Evolutionary conservation across 495 filamentous ascomycete genomes (phyloP).

Genomic region (Daldinia caldariorum): DNA sequence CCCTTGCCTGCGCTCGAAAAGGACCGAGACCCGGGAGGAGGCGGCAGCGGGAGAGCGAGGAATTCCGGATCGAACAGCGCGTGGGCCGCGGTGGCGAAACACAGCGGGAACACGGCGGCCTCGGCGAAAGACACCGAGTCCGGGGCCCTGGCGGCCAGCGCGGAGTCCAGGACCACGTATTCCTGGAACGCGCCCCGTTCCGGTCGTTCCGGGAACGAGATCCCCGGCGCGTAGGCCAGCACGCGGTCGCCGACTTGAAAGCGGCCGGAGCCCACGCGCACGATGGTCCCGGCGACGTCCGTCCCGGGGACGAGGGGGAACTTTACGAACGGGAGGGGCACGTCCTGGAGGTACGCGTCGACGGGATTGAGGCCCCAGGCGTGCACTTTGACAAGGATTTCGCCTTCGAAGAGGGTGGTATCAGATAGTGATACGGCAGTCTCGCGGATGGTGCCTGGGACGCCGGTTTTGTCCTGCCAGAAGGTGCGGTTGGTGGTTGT

Average conservation of each 20-base stretch:
- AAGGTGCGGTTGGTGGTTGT: conserved; percentile 33
- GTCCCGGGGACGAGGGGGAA: conserved; percentile 60
- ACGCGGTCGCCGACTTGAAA: conserved; percentile 59
- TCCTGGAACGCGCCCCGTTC: conserved; percentile 48
- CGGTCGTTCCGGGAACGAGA: neutral
- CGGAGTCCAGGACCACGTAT: conserved; percentile 41
- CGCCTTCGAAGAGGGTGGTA: conserved; percentile 24
- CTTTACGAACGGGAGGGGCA: conserved; percentile 33
- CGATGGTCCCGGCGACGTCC: conserved; percentile 62
- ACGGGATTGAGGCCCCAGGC: conserved; percentile 52
- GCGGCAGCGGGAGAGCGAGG: conserved; percentile 46
- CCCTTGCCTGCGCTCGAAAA: no score
- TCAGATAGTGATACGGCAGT: conserved; percentile 21
- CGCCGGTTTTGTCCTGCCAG: conserved; percentile 44
- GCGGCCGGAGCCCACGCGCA: conserved; percentile 49
- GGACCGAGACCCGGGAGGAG: no score
- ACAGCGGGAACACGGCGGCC: conserved; percentile 60
- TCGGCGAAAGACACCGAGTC: conserved; percentile 51
- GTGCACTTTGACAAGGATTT: conserved; percentile 45
- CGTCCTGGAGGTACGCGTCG: conserved; percentile 48
- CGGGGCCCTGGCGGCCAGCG: conserved; percentile 51
- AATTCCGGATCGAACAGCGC: conserved; percentile 55
- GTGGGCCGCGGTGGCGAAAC: conserved; percentile 56
- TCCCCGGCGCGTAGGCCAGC: conserved; percentile 38
- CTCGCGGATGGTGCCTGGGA: conserved; percentile 43